These are phyloP conservation scores for Candida takata DNA, from an alignment of 805 yeast species.

Conservation along the genomic window DNA sequence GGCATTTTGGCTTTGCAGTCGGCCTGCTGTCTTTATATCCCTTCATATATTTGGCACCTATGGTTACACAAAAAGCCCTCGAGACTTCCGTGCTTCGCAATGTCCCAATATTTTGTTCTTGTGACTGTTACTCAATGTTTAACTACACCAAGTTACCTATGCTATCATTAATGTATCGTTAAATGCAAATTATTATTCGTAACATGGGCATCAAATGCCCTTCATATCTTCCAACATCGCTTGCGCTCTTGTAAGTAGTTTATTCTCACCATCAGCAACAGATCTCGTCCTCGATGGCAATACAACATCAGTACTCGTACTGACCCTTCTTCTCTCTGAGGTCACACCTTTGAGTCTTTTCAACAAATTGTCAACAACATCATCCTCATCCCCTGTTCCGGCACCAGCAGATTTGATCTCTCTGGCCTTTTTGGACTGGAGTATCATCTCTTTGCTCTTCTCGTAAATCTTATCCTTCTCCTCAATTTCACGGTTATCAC, in stretches of 20 bases:
- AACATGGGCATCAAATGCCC: conserved; percentile 1
- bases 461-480: conserved; percentile 76
- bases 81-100: too few relatives aligned
- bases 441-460: conserved; percentile 54
- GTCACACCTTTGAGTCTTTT: conserved; percentile 77
- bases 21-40: too few relatives aligned
- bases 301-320: conserved; percentile 5
- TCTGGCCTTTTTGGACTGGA: conserved; percentile 24
- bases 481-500: conserved; percentile 73
- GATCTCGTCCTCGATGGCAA: conserved; percentile 5
- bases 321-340: conserved; percentile 31
- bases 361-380: conserved; percentile 75
- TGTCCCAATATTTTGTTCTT: too few relatives aligned
- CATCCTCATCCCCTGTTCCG: conserved; percentile 11
- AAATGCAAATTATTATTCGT: conserved; percentile 2
- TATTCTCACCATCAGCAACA: conserved; percentile 7
- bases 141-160: not conserved
- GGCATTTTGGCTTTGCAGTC: too few relatives aligned
- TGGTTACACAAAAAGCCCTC: too few relatives aligned
- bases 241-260: conserved; percentile 21
- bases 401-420: conserved; percentile 16
- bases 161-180: not conserved
- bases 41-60: too few relatives aligned
- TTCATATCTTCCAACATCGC: conserved; percentile 22
- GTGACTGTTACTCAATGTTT: too few relatives aligned